Conservation (phyloP, 2,329 filamentous ascomycete genomes). For the Colletotrichum trifolii region DNA sequence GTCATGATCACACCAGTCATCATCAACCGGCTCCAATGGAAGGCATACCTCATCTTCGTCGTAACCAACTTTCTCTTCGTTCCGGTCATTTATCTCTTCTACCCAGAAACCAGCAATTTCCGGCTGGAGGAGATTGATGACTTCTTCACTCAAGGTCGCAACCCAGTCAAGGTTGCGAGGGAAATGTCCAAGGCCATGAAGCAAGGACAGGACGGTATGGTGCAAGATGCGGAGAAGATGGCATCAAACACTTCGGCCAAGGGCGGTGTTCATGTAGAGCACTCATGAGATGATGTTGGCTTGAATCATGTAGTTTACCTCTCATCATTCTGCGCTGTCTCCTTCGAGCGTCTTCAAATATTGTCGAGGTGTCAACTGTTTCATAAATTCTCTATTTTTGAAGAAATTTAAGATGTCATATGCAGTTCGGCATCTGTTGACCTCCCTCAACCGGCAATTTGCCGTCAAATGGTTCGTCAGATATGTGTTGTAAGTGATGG, state of each 20-base stretch:
- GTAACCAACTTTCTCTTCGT: conserved; percentile 57
- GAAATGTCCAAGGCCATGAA: conserved; percentile 30
- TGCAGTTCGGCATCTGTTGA: too few species aligned
- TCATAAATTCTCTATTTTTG: neutral
- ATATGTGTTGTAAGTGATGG: too few species aligned
- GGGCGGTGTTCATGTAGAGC: neutral
- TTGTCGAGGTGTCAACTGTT: neutral
- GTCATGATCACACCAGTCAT: conserved; percentile 64
- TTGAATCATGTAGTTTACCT: neutral
- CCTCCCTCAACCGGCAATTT: too few species aligned
- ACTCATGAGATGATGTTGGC: neutral
- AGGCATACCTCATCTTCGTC: conserved; percentile 65
- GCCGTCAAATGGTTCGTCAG: too few species aligned
- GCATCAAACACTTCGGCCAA: neutral
- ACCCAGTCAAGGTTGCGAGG: conserved; percentile 34
- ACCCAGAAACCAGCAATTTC: conserved; percentile 63
- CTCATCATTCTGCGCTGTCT: neutral
- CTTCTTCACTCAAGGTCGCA: conserved; percentile 49
- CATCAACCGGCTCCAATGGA: conserved; percentile 59
- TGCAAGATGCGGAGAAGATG: neutral
- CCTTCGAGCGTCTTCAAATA: neutral
- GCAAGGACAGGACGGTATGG: neutral
- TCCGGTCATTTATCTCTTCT: conserved; percentile 57
- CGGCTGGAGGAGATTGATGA: conserved; percentile 63
- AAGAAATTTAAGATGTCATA: neutral